A percentile compares a stretch with the other conserved stretches of the same genome.
Evolutionary conservation across 352 stramenopile genomes (phyloP).

Genomic region (Phytophthora cryptogea): DNA sequence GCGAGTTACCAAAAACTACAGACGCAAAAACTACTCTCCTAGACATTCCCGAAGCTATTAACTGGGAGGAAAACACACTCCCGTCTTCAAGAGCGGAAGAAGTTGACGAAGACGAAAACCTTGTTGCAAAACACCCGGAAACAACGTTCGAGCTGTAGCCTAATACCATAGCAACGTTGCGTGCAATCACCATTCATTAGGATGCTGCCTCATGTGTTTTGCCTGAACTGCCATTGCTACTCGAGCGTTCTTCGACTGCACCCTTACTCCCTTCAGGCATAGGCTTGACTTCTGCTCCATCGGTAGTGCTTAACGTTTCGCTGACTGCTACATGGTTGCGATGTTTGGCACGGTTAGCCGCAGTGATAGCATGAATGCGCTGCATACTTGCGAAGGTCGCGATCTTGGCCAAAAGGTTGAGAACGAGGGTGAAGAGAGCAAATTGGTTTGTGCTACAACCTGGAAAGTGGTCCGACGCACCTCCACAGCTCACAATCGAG

Average conservation of each 20-base stretch:
- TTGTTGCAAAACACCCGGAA: conserved; percentile 4
- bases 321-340: conserved; percentile 17
- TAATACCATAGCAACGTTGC: background rate
- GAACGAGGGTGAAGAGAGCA: conserved; percentile 58
- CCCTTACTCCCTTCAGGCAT: conserved; percentile 10
- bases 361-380: conserved; percentile 43
- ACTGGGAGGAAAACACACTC: conserved; percentile 1
- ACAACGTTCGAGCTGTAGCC: background rate
- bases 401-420: conserved; percentile 63
- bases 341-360: conserved; percentile 21
- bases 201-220: background rate
- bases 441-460: conserved; percentile 80
- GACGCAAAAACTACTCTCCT: background rate
- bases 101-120: conserved; percentile 45
- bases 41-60: conserved; percentile 50
- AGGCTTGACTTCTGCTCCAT: conserved; percentile 20
- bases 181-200: background rate
- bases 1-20: background rate
- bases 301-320: conserved; percentile 11
- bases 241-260: conserved; percentile 6
- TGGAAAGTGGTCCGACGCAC: conserved; percentile 59
- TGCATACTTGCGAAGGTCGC: conserved; percentile 46
- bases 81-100: conserved; percentile 48
- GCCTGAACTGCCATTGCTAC: conserved; percentile 5
- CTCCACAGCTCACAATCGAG: conserved; percentile 70